Base-by-base conservation (phyloP, 495 filamentous ascomycete genomes). In the Neurospora sp. region DNA sequence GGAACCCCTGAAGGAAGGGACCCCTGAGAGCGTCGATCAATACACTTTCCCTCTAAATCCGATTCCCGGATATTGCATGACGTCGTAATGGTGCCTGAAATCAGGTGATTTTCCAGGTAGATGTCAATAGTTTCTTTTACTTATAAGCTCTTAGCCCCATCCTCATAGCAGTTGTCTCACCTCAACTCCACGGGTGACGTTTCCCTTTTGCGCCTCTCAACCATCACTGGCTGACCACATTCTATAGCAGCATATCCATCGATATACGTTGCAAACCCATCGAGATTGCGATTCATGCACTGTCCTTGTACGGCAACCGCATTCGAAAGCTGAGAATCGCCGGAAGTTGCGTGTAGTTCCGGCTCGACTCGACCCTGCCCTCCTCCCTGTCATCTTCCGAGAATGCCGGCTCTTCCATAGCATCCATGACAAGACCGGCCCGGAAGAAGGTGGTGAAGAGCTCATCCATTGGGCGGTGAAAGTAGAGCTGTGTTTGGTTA, bases 391-490 rank as follows among this genome's bases (percentile, higher is more conserved):
- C 77, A 14, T 75, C 79, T 10, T 76, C 72, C 9, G 77, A 75
- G 69, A 85, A 84, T 0, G 80, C 80, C 16, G 82, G 80, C 76
- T 85, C 84, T 54, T 85, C 83, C 70, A 85, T 74, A 10, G 77
- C 82, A 70, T 85, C 84, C 79, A 85, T 76, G 70, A 82, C 80
- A 23, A 85, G 72, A 1, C 79, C 80, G 16, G 66, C 72, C 39
- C 71, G 73, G 79, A 85, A 84, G 71, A 85, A 85, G 31, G 72
- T 73, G n/a, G 70, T 71, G 16, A 85, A 77, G 5, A 85, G 77
- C 54, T 85, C 83, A 27, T 82, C 78, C 31, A 84, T 76, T 5
- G 83, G 80, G 0, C 83, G 83, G 49, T 85, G 83, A 69, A 82
- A 85, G 71, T 82, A 84, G 38, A 77, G n/a, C 83, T 83, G 40